phyloP scores from a whole-genome alignment of 352 stramenopile species.

The Phytophthora litchii region DNA sequence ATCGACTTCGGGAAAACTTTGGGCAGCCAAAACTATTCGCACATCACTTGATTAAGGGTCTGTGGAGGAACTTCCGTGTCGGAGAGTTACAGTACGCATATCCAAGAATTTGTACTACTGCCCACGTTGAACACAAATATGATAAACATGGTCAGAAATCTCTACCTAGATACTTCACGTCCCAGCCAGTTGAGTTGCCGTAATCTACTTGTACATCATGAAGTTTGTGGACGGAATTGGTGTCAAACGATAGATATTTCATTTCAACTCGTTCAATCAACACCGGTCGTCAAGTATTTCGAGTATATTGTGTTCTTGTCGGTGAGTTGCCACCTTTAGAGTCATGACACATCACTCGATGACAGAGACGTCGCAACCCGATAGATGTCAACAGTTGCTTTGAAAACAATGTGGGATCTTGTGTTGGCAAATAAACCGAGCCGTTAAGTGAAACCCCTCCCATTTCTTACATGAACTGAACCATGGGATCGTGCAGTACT shows the following conservation, averaged over 20 bases:
- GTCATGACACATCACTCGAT: slow-evolving; percentile 10
- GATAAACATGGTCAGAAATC: slow-evolving; percentile 1
- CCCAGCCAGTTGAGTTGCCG: slow-evolving; percentile 13
- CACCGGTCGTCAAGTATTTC: slow-evolving; percentile 1
- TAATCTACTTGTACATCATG: slow-evolving; percentile 8
- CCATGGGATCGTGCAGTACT: slow-evolving; percentile 7
- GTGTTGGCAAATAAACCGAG: slow-evolving; percentile 2
- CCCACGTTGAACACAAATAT: slow-evolving; percentile 19
- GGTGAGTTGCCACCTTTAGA: not conserved
- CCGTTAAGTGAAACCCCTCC: slow-evolving; percentile 29
- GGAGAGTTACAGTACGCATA: slow-evolving; percentile 28
- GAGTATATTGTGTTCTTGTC: not conserved
- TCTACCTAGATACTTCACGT: slow-evolving; percentile 10
- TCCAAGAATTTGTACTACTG: slow-evolving; percentile 24
- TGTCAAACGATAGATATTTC: not conserved
- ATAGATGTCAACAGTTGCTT: slow-evolving; percentile 2
- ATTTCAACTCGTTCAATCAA: slow-evolving; percentile 7
- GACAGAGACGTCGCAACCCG: slow-evolving; percentile 7
- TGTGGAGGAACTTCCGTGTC: slow-evolving; percentile 26
- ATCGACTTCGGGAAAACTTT: slow-evolving; percentile 1
- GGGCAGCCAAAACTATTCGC: slow-evolving; percentile 24
- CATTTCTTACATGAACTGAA: not conserved
- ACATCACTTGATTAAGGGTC: slow-evolving; percentile 21
- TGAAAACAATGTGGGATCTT: not conserved
- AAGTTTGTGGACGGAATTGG: not conserved